Base-by-base conservation (phyloP, 495 filamentous ascomycete genomes). In the Lichenothelia convexa region DNA sequence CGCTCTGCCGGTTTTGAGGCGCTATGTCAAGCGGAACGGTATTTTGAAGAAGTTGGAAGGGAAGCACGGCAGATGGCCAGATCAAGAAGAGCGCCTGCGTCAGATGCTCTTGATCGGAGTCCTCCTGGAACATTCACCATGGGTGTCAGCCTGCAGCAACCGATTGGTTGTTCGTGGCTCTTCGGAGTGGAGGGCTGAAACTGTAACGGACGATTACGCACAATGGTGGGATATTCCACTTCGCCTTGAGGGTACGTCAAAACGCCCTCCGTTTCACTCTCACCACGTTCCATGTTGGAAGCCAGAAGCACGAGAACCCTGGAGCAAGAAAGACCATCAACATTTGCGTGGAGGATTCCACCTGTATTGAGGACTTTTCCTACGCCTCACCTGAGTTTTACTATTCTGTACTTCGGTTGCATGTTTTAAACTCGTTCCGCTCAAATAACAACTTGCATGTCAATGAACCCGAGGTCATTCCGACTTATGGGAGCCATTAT, bases 151-250 rank as follows among this genome's bases (percentile, higher is more conserved):
- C 3, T 63, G 64, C 24, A 75, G 72, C 0, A 58, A 59, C 40
- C 63, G 74, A 20, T 48, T 93, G 30, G 67, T 89, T 27, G 45
- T 79, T 32, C 54, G 64, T 30, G 83, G 80, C 7, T 81, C 78
- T 4, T 58, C 50, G 15, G 63, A 54, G 24, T 89, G 81, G 82
- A 49, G 54, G 27, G 45, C 54, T 20, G 49, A 53, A 21, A 55
- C 56, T 0, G 57, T 56, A 13, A 36, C 34, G 11, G 55, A 64
- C 4, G 55, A 58, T 6, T 43, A 50, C 9, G 47, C 70, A 12
- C 56, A 65, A 2, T 91, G 81, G 81, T 79, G 75, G 67, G 65
- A 78, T 44, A 53, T 91, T n/a, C 72, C 76, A 0, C 59, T 70
- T 42, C 69, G 68, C 0, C 40, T 93, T 26, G 84, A 93, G 69